Percentiles rank a stretch among this genome's conserved stretches.
Evolutionary conservation across 2,329 filamentous ascomycete species (phyloP).

Genomic region (Conoideocrella luteorostrata): DNA sequence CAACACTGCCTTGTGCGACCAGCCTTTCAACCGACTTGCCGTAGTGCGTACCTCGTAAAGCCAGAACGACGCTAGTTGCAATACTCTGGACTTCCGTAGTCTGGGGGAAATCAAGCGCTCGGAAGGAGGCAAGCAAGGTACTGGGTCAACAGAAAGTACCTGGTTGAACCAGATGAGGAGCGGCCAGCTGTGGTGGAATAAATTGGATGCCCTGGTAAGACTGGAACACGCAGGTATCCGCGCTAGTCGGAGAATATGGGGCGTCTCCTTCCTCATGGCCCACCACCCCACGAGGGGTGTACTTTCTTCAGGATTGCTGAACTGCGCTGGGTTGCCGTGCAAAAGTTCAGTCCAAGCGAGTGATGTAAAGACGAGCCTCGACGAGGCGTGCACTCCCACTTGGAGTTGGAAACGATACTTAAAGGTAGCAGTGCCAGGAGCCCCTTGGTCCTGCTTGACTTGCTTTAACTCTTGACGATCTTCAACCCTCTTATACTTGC

Average conservation of each 20-base stretch:
- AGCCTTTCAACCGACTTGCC: no score
- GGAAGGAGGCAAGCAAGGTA: no score
- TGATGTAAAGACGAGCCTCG: conserved; percentile 7
- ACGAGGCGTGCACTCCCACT: neutral
- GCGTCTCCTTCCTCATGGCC: neutral
- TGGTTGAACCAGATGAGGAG: neutral
- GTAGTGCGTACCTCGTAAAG: no score
- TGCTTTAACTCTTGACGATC: neutral
- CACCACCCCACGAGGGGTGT: conserved; percentile 13
- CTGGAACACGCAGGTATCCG: neutral
- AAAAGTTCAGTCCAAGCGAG: conserved; percentile 5
- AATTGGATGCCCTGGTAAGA: no score
- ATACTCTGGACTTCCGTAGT: no score
- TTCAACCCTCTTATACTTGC: neutral
- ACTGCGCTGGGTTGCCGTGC: conserved; percentile 7
- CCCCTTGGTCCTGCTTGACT: neutral
- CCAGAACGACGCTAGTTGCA: no score
- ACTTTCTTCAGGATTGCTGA: conserved; percentile 6
- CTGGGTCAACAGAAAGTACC: neutral
- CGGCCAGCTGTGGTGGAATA: neutral
- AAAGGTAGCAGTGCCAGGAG: conserved; percentile 10
- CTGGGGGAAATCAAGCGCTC: no score
- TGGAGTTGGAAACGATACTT: conserved; percentile 9
- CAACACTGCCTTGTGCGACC: neutral
- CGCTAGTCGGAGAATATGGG: neutral